phyloP scores from a whole-genome alignment of 805 yeast genomes.

The Pichia ethanolica region DNA sequence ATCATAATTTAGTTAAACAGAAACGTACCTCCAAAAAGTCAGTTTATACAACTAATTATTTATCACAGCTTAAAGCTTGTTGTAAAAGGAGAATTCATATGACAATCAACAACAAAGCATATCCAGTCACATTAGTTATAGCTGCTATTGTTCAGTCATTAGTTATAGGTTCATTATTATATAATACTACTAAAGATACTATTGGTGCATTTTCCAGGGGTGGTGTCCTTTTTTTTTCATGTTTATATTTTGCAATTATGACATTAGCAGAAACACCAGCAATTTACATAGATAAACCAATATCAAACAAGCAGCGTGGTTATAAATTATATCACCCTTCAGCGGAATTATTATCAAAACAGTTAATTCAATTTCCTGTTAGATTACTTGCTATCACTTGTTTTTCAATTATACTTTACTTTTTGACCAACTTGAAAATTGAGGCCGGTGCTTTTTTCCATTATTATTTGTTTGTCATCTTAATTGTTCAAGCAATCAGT shows the following conservation, averaged over 20 bases:
- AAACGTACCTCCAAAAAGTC: constrained; percentile 33
- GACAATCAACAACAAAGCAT: constrained; percentile 48
- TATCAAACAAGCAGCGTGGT: constrained; percentile 55
- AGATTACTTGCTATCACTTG: constrained; percentile 43
- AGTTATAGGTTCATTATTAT: constrained; percentile 54
- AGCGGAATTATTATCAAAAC: constrained; percentile 54
- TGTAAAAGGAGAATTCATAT: constrained; percentile 47
- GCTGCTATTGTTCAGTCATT: constrained; percentile 52
- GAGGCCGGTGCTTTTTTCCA: constrained; percentile 52
- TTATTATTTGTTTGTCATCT: constrained; percentile 34
- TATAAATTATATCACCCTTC: constrained; percentile 62
- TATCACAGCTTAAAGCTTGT: constrained; percentile 13
- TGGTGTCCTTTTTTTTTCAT: constrained; percentile 54
- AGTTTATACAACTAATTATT: constrained; percentile 11
- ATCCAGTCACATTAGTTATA: constrained; percentile 39
- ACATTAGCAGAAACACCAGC: constrained; percentile 55
- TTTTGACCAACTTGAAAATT: constrained; percentile 43
- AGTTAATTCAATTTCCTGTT: constrained; percentile 50
- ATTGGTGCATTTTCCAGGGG: constrained; percentile 55
- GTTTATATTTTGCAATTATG: constrained; percentile 52
- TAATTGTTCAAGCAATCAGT: constrained; percentile 38
- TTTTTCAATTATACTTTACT: constrained; percentile 40
- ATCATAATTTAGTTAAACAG: constrained; percentile 29
- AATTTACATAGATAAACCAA: constrained; percentile 53
- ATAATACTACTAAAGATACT: constrained; percentile 41